A percentile compares a stretch with the other conserved stretches of the same genome.
phyloP scores from a whole-genome alignment of 352 stramenopile species.

The Globisporangium perplexum region DNA sequence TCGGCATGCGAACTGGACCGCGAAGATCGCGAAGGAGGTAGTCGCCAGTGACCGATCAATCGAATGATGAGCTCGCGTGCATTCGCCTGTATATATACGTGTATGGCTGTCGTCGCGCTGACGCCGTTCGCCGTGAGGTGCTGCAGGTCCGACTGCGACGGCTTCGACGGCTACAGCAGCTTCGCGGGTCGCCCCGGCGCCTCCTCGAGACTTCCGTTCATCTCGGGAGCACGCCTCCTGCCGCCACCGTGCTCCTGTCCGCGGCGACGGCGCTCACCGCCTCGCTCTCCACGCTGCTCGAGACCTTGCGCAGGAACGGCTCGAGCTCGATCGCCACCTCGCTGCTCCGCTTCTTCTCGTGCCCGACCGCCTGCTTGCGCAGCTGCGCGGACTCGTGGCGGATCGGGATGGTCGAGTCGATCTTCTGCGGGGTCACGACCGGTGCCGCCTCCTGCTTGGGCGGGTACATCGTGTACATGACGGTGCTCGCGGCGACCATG shows the following conservation, averaged over 20 bases:
- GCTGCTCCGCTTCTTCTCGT: constrained; percentile 34
- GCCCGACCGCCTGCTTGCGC: constrained; percentile 9
- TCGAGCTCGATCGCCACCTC: constrained; percentile 25
- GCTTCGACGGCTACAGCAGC: not conserved
- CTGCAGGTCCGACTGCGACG: too few species aligned
- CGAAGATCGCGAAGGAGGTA: too few species aligned
- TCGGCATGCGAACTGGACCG: not conserved
- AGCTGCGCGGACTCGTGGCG: constrained; percentile 1
- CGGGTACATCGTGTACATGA: constrained; percentile 72
- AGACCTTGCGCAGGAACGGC: constrained; percentile 28
- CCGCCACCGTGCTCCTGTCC: not conserved
- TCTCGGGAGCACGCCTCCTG: constrained; percentile 7
- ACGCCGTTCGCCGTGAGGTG: too few species aligned
- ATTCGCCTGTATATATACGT: constrained; percentile 2
- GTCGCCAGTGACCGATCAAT: too few species aligned
- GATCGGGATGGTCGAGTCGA: constrained; percentile 12
- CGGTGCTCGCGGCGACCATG: constrained; percentile 53
- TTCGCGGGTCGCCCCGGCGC: not conserved
- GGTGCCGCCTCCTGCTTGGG: constrained; percentile 23
- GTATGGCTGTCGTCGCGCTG: too few species aligned
- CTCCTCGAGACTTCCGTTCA: constrained; percentile 3
- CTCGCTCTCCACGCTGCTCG: not conserved
- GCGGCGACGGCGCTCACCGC: not conserved
- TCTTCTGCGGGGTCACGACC: constrained; percentile 9
- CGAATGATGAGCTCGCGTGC: not conserved